phyloP scores from a whole-genome alignment of 2,329 filamentous ascomycete genomes.

The Pseudohalonectria lignicola region DNA sequence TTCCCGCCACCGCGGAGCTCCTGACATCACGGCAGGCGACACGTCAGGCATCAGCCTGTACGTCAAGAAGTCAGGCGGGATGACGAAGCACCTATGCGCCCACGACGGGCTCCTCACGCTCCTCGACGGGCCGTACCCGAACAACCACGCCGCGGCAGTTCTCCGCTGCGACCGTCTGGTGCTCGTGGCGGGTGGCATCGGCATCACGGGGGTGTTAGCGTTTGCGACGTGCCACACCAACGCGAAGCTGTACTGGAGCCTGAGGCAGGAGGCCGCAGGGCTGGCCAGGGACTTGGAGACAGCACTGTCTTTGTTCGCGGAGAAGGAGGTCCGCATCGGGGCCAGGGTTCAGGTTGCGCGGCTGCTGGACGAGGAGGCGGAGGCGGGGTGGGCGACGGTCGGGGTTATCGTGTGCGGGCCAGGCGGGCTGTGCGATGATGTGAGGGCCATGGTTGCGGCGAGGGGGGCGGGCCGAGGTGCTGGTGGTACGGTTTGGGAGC shows the following conservation, averaged over 20 bases:
- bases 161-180: conserved; percentile 23
- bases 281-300: conserved; percentile 16
- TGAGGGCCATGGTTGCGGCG: conserved; percentile 17
- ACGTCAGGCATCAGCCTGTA: conserved; percentile 23
- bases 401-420: conserved; percentile 30
- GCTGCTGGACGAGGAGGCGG: conserved; percentile 18
- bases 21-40: too few relatives aligned
- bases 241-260: conserved; percentile 24
- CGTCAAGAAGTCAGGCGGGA: conserved; percentile 21
- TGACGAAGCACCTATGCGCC: conserved; percentile 19
- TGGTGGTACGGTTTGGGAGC: conserved; percentile 4
- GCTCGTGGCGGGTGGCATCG: conserved; percentile 34
- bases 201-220: conserved; percentile 31
- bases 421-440: conserved; percentile 25
- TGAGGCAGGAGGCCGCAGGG: conserved; percentile 18
- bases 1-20: too few relatives aligned
- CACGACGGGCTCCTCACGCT: conserved; percentile 19
- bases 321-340: conserved; percentile 19
- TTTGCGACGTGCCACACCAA: conserved; percentile 20
- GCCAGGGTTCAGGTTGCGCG: conserved; percentile 18
- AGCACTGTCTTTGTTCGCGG: conserved; percentile 12
- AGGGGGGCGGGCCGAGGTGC: neutral
- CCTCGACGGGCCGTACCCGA: conserved; percentile 26
- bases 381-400: conserved; percentile 16
- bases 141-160: conserved; percentile 14